Evolutionary conservation across 768 basidiomycete species (phyloP), one percentile per base, ranked within the genome.

Genomic region (Collybia nuda): DNA sequence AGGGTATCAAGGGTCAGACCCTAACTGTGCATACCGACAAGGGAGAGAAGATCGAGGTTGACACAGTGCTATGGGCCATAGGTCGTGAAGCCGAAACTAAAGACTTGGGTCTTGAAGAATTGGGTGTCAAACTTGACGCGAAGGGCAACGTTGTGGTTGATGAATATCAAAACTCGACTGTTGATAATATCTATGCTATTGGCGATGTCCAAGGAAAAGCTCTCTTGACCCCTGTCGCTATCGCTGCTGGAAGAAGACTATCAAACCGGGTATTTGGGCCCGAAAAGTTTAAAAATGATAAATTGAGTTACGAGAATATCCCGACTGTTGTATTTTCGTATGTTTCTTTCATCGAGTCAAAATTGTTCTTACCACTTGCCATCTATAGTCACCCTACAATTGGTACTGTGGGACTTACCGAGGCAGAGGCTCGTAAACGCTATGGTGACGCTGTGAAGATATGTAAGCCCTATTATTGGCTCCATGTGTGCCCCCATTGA

Each of bases 251-350:
- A 18, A 76, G 97, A 52, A 74, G 93, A 53, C 74, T 98, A 35
- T 79, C 88, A 47, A 98, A 98, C 71, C 76, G 97, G 52, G 71
- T 98, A 40, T 99, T 93, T 61, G 97, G 97, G 8, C 85, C 86
- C 2, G 81, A 84, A 53, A 77, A 90, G 68, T 95, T 78, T 79
- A 93, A 89, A 74, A 66, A 87, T 42, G 89, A 96, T 61, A 93
- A 96, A 68, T 77, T 98, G 50, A 78, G 75, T 58, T 99, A 98
- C 65, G 78, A 86, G 28, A 82, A 98, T 65, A 94, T 99, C 52
- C 88, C 97, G 3, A 91, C 87, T 41, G 97, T 98, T 54, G 93
- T 98, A 49, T 98, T 98, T 74, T 92, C 96, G 93, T 95, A 56
- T 63, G 93, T 45, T 47, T 38, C 23, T 14, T 43, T 50, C 28